phyloP scores from a whole-genome alignment of 306 rosid genomes.

The Prunus fruticosa region DNA sequence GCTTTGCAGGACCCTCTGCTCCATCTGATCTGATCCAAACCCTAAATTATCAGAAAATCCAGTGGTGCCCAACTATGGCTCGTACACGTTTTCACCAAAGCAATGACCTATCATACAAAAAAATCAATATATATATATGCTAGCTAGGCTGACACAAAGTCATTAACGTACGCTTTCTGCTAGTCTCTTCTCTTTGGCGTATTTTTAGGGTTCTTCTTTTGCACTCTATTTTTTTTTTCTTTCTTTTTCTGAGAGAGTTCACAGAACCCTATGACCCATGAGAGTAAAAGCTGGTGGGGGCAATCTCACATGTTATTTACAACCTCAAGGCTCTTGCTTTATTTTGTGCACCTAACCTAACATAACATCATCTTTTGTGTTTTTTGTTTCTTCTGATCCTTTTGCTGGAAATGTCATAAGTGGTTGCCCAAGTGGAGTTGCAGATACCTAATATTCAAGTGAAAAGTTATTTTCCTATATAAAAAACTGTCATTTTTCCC shows the following conservation, averaged over 20 bases:
- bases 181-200: neutral
- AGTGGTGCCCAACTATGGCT: neutral
- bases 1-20: neutral
- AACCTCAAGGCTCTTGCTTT: neutral
- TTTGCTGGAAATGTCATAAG: neutral
- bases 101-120: neutral
- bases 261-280: conserved; percentile 5
- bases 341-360: conserved; percentile 1
- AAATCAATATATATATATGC: neutral
- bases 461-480: neutral
- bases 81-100: neutral
- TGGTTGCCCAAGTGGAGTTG: neutral
- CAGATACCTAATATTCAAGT: neutral
- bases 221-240: neutral
- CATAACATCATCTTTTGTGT: neutral
- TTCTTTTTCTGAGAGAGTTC: neutral
- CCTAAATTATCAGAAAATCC: neutral
- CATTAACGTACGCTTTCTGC: conserved; percentile 6
- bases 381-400: neutral
- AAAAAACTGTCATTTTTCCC: too few relatives aligned
- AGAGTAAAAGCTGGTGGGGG: conserved; percentile 10
- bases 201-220: conserved; percentile 12
- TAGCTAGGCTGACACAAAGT: neutral
- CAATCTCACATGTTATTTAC: conserved; percentile 7
- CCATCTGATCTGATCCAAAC: neutral